A percentile compares a stretch with the other conserved stretches of the same genome.
These are phyloP conservation scores for Darksidea phi DNA, from an alignment of 495 filamentous ascomycete species.

Conservation along the genomic window DNA sequence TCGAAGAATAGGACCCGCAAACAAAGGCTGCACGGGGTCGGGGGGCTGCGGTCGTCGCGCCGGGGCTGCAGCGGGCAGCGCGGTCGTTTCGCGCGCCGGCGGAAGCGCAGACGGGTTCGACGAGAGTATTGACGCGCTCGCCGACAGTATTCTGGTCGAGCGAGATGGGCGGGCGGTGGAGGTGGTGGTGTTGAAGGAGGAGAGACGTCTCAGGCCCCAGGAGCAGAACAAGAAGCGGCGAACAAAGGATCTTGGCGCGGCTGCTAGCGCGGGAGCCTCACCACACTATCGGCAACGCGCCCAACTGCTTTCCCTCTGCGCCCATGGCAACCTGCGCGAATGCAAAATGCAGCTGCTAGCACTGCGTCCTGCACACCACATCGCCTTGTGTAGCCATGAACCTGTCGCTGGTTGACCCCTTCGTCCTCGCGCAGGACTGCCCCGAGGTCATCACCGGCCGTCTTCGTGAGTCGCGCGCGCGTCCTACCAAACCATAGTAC, in stretches of 20 bases:
- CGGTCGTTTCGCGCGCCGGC: not conserved
- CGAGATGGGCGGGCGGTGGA: constrained; percentile 9
- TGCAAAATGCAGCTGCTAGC: not conserved
- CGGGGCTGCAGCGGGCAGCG: constrained; percentile 11
- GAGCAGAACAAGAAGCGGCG: constrained; percentile 9
- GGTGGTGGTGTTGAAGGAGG: constrained; percentile 6
- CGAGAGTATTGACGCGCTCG: constrained; percentile 16
- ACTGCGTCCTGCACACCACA: not conserved
- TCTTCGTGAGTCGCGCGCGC: constrained; percentile 59
- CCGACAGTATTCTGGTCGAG: no score
- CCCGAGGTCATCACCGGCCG: constrained; percentile 84
- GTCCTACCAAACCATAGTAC: not conserved
- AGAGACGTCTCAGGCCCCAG: constrained; percentile 10
- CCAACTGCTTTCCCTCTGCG: no score
- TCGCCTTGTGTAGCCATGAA: constrained; percentile 66
- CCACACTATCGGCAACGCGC: no score
- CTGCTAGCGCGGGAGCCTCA: no score
- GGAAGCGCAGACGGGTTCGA: not conserved
- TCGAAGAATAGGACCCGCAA: constrained; percentile 12
- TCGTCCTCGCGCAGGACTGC: constrained; percentile 89
- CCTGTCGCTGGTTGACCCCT: constrained; percentile 74
- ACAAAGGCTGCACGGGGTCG: constrained; percentile 27
- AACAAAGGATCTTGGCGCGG: not conserved
- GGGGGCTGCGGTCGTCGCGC: constrained; percentile 17
- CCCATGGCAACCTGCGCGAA: not conserved